Evolutionary conservation across 495 filamentous ascomycete genomes (phyloP).

Genomic region (Xylaria curta): DNA sequence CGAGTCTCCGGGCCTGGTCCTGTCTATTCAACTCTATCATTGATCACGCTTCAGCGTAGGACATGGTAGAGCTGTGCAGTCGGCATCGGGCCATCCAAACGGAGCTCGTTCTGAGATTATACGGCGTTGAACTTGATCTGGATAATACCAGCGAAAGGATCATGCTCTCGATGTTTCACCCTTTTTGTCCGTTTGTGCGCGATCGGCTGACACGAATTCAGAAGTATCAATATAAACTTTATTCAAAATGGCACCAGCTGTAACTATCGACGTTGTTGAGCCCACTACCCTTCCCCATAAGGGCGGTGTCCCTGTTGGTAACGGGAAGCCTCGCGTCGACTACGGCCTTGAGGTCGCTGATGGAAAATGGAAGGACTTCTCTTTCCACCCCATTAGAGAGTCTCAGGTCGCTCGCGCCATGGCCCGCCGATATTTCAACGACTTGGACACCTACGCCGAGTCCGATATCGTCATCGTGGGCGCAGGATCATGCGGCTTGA

Average conservation of each 20-base stretch:
- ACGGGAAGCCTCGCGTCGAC: conserved; percentile 22
- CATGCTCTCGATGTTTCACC: conserved; percentile 65
- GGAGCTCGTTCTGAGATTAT: conserved; percentile 78
- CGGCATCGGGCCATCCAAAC: conserved; percentile 31
- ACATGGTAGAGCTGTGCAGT: conserved; percentile 19
- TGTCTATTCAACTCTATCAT: conserved; percentile 25
- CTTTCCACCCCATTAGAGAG: conserved; percentile 86
- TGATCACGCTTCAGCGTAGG: neutral
- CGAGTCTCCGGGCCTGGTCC: conserved; percentile 35
- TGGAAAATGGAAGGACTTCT: conserved; percentile 77
- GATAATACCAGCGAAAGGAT: conserved; percentile 99
- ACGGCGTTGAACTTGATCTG: conserved; percentile 97
- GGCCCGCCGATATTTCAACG: conserved; percentile 88
- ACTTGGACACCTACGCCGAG: conserved; percentile 88
- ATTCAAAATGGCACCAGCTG: conserved; percentile 76
- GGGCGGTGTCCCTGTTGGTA: conserved; percentile 47
- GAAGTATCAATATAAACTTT: conserved; percentile 38
- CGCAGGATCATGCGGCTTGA: conserved; percentile 85
- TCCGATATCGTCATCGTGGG: conserved; percentile 91
- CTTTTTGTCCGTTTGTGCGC: conserved; percentile 41
- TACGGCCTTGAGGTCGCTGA: conserved; percentile 60
- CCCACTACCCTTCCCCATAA: conserved; percentile 42
- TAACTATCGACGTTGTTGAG: conserved; percentile 49
- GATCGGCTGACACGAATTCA: conserved; percentile 41
- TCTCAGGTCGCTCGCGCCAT: conserved; percentile 89